Evolutionary conservation across 192 early-diverging fungal genomes (phyloP).

Genomic region (Chytriomyces sp.): DNA sequence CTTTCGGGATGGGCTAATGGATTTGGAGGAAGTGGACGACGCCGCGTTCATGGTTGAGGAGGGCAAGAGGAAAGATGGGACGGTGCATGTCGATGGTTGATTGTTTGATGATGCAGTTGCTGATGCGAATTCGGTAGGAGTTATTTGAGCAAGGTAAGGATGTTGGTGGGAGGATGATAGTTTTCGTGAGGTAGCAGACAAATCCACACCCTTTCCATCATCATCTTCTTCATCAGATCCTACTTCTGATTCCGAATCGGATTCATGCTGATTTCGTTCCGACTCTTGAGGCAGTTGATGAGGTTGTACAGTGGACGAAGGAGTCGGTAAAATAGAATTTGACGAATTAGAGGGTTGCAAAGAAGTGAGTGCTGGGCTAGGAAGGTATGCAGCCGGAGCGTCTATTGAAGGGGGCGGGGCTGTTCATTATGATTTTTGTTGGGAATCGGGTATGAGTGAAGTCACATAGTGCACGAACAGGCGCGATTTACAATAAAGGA

Average conservation of each 20-base stretch:
- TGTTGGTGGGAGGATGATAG: no score
- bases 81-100: background rate
- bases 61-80: background rate
- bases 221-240: background rate
- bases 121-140: background rate
- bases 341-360: no score
- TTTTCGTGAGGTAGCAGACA: no score
- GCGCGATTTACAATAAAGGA: background rate
- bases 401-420: no score
- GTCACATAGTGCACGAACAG: no score
- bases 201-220: no score
- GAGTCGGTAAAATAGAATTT: background rate
- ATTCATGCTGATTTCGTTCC: background rate
- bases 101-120: background rate
- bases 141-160: no score
- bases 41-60: background rate
- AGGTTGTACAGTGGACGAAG: no score
- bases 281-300: background rate
- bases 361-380: no score
- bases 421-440: no score
- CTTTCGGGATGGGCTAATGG: background rate
- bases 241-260: background rate
- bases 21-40: background rate
- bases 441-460: no score
- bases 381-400: no score